These are phyloP conservation scores for Aspergillus oerlinghausenensis DNA, from an alignment of 2,329 filamentous ascomycete genomes.

Conservation along the genomic window DNA sequence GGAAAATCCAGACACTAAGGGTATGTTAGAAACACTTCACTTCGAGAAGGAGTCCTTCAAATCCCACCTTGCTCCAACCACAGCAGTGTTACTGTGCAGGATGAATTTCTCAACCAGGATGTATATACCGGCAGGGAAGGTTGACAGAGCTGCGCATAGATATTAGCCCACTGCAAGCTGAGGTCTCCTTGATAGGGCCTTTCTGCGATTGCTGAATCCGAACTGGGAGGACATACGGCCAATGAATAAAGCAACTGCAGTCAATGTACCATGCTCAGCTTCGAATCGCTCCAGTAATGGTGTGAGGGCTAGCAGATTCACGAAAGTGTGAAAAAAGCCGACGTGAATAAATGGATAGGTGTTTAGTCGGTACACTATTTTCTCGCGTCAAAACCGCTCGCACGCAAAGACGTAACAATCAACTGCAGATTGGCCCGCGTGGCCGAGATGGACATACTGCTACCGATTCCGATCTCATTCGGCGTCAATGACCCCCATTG, in stretches of 20 bases:
- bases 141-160: conserved; percentile 60
- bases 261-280: conserved; percentile 83
- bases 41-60: not conserved
- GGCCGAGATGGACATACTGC: conserved; percentile 54
- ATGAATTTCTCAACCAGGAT: conserved; percentile 71
- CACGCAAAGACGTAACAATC: not conserved
- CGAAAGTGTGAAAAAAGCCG: conserved; percentile 71
- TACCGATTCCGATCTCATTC: conserved; percentile 64
- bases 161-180: conserved; percentile 14
- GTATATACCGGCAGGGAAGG: conserved; percentile 78
- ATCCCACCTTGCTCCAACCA: conserved; percentile 76
- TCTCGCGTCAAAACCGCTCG: not conserved
- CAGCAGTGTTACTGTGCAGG: conserved; percentile 64
- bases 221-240: conserved; percentile 63
- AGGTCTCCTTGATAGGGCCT: not conserved
- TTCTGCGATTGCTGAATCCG: not conserved
- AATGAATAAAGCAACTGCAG: conserved; percentile 80
- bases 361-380: conserved; percentile 81
- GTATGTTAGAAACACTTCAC: conserved; percentile 9
- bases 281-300: conserved; percentile 95
- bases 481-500: conserved; percentile 78
- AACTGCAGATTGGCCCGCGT: not conserved
- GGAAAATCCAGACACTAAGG: conserved; percentile 81
- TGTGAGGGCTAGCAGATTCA: conserved; percentile 75
- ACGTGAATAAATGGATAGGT: conserved; percentile 85